A percentile compares a stretch with the other conserved stretches of the same genome.
phyloP scores from a whole-genome alignment of 2,329 filamentous ascomycete species.

The Phyllosticta capitalensis region DNA sequence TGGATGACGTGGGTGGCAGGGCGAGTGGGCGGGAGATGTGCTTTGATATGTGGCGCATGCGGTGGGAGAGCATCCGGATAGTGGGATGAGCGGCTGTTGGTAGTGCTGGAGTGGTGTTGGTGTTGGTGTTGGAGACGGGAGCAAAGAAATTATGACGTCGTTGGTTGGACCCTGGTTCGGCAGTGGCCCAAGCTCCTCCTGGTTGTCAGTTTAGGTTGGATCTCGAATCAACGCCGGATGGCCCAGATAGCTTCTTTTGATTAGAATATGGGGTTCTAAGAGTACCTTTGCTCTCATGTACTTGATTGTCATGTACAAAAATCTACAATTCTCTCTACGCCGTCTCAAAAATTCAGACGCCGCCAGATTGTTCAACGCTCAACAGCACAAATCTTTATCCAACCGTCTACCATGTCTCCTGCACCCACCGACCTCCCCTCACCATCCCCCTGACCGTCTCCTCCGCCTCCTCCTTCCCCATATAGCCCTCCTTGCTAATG shows the following conservation, averaged over 20 bases:
- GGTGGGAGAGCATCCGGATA: neutral
- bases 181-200: neutral
- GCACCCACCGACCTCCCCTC: slow-evolving; percentile 52
- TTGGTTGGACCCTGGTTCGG: neutral
- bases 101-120: neutral
- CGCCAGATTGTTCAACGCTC: too few species aligned
- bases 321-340: too few species aligned
- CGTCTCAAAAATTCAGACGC: too few species aligned
- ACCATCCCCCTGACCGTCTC: slow-evolving; percentile 48
- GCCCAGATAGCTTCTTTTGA: too few species aligned
- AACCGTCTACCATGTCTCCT: slow-evolving; percentile 55
- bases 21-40: neutral
- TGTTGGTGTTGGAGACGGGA: neutral
- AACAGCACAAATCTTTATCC: too few species aligned
- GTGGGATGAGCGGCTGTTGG: neutral
- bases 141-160: neutral
- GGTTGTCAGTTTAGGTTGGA: too few species aligned
- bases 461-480: slow-evolving; percentile 44
- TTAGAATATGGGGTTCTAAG: too few species aligned
- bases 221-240: too few species aligned
- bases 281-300: too few species aligned
- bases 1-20: neutral
- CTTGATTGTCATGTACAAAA: too few species aligned
- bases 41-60: neutral
- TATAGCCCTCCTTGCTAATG: slow-evolving; percentile 36